Evolutionary conservation across 768 basidiomycete genomes (phyloP), one percentile per base, ranked within the genome.

Genomic region (Naganishia kalamii): DNA sequence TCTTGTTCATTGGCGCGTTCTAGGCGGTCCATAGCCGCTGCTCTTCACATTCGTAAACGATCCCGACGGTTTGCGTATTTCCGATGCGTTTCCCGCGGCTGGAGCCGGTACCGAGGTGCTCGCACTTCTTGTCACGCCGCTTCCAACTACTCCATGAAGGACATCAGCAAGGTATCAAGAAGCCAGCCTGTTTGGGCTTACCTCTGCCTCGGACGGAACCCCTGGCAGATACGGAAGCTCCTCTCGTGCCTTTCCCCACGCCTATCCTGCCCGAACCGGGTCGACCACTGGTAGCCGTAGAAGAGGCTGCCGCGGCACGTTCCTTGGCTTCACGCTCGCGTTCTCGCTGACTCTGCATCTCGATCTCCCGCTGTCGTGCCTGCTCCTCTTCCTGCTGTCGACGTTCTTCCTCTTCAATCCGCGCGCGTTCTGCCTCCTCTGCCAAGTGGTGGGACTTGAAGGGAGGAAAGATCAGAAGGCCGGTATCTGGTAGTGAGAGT

Each of bases 1-100:
- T 11, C 1, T n/a, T 21, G 8, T 5, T 37, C 30, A 40, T 35
- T 57, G 54, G 13, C 54, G n/a, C 3, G 54, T 57, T 35, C 54
- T n/a, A 4, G 54, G 54, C 12, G 54, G 54, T 3, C 54, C 54
- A 25, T 57, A 57, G 13, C 54, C 54, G 30, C 54, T 57, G 35
- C 54, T 57, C 23, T 40, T 37, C 21, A 57, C 54, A 35, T 57
- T 41, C 32, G 37, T 57, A 27, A 40, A 40, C 2, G 54, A 40
- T 41, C 32, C 32, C n/a, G 54, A 57, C n/a, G 54, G 54, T 23
- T 57, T 57, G 11, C 54, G 54, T 25, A 57, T 33, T 27, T 23
- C 32, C 3, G 54, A 57, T 12, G 12, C 30, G 17, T 25, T 35
- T 25, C 35, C 54, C 8, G 21, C 35, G 10, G 21, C 27, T 27